phyloP scores from a whole-genome alignment of 139 green algal species.

The Chlorella sp. region DNA sequence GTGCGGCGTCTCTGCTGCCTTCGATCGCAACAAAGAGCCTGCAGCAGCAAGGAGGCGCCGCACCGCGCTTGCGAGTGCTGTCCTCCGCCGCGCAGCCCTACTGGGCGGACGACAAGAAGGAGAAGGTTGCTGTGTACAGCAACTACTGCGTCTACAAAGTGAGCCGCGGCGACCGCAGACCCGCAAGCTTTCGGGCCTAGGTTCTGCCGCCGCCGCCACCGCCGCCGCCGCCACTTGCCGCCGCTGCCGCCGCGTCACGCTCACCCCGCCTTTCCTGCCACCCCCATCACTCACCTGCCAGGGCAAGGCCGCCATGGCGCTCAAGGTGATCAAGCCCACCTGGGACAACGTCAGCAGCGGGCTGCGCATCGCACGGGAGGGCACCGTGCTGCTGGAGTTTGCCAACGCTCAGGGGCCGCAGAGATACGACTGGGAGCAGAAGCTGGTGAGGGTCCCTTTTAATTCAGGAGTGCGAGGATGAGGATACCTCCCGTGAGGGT shows the following conservation, averaged over 20 bases:
- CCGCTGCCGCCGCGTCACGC: too few relatives aligned
- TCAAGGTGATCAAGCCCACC: constrained; percentile 55
- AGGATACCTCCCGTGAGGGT: too few relatives aligned
- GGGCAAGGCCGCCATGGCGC: constrained; percentile 41
- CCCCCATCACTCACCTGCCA: background rate
- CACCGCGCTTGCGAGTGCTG: background rate
- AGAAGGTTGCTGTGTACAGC: constrained; percentile 11
- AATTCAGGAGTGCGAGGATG: too few relatives aligned
- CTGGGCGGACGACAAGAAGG: constrained; percentile 2
- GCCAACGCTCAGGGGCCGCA: constrained; percentile 34
- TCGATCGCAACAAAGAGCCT: background rate
- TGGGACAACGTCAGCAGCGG: constrained; percentile 35
- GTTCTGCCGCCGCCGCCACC: too few relatives aligned
- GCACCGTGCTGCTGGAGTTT: constrained; percentile 55
- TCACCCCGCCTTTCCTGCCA: too few relatives aligned
- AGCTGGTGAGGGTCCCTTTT: constrained; percentile 24
- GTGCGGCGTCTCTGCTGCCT: background rate
- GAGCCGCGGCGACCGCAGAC: background rate
- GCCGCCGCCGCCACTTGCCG: too few relatives aligned
- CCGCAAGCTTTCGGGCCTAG: too few relatives aligned
- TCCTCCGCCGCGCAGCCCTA: constrained; percentile 17
- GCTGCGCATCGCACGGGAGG: constrained; percentile 31
- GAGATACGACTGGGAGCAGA: constrained; percentile 51
- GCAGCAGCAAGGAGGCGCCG: background rate
- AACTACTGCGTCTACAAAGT: constrained; percentile 54